Evolutionary conservation across 2,329 filamentous ascomycete genomes (phyloP).

Genomic region (Teratosphaeria epicoccoides): DNA sequence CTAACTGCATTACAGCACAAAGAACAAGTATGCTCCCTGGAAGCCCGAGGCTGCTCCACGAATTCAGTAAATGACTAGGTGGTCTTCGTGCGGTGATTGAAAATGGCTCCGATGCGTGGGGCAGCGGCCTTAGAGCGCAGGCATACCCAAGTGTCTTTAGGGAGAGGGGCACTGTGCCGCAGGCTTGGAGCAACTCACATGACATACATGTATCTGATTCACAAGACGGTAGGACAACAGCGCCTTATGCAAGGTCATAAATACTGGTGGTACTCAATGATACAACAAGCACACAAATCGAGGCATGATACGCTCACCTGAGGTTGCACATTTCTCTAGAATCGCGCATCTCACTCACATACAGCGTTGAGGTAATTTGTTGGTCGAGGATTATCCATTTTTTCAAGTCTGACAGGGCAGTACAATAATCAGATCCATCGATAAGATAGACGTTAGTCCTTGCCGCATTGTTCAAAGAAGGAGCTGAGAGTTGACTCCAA

Average conservation of each 20-base stretch:
- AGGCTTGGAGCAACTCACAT: neutral
- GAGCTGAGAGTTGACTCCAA: neutral
- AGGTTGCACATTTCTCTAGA: neutral
- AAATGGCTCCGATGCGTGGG: neutral
- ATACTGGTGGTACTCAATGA: neutral
- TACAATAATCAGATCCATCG: too few species aligned
- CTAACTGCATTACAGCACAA: constrained; percentile 27
- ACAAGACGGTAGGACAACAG: too few species aligned
- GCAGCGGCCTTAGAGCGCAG: neutral
- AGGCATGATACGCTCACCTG: neutral
- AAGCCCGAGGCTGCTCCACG: constrained; percentile 37
- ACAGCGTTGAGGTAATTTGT: too few species aligned
- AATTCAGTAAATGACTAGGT: constrained; percentile 11
- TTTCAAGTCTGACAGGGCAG: neutral
- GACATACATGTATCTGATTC: too few species aligned
- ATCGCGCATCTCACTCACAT: neutral
- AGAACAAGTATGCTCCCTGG: constrained; percentile 41
- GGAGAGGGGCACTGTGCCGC: neutral
- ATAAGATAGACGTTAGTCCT: neutral
- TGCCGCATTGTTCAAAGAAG: neutral
- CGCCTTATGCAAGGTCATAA: neutral
- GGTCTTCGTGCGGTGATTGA: neutral
- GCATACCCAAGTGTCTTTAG: neutral
- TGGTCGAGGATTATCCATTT: too few species aligned
- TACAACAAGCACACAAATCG: neutral